Conservation (phyloP, 2,329 filamentous ascomycete genomes). For the Raffaelea ambrosiae region DNA sequence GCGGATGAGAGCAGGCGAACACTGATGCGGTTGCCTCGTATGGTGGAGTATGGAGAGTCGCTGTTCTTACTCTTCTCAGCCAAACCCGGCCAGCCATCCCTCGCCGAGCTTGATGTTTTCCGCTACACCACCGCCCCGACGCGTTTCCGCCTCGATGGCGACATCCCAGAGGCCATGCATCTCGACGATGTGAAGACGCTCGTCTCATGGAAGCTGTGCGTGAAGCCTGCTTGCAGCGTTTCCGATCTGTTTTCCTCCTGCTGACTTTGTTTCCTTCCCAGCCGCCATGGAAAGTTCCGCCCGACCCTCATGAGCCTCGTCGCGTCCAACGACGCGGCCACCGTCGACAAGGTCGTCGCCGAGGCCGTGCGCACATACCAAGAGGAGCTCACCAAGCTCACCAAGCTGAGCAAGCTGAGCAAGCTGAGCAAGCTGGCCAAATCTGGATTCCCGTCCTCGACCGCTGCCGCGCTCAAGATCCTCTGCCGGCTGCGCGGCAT, state of each 20-base stretch:
- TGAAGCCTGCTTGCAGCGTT: slow-evolving; percentile 6
- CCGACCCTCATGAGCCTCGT: slow-evolving; percentile 53
- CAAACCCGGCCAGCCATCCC: slow-evolving; percentile 40
- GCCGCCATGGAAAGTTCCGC: slow-evolving; percentile 53
- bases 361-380: slow-evolving; percentile 34
- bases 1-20: too few relatives aligned
- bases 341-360: slow-evolving; percentile 38
- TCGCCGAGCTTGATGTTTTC: slow-evolving; percentile 51
- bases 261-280: slow-evolving; percentile 2
- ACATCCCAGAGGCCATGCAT: slow-evolving; percentile 31
- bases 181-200: slow-evolving; percentile 51
- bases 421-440: background rate
- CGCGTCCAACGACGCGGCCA: slow-evolving; percentile 47
- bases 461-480: slow-evolving; percentile 36
- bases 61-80: slow-evolving; percentile 26
- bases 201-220: slow-evolving; percentile 66
- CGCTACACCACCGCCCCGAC: slow-evolving; percentile 47
- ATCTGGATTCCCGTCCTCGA: slow-evolving; percentile 11
- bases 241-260: background rate
- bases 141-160: slow-evolving; percentile 29
- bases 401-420: slow-evolving; percentile 5
- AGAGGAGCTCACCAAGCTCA: slow-evolving; percentile 33
- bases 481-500: slow-evolving; percentile 62
- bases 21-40: too few relatives aligned
- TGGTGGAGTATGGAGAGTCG: too few relatives aligned